Conservation (phyloP, 2,329 filamentous ascomycete species). For the Leptographium radiaticola region DNA sequence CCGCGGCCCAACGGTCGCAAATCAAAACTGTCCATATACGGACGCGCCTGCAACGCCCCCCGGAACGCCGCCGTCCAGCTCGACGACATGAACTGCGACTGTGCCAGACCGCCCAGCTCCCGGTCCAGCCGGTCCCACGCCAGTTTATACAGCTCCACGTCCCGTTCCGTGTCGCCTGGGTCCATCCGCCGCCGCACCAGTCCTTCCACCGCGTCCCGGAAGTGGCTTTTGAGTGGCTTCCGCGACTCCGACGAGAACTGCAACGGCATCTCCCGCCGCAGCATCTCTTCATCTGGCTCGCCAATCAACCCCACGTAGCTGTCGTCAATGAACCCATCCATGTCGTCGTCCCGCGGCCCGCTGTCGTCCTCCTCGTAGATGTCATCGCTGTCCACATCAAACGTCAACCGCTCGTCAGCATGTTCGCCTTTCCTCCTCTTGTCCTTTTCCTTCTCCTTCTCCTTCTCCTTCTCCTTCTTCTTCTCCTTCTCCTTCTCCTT, state of each 20-base stretch:
- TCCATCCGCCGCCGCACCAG: conserved; percentile 70
- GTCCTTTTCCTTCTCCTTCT: background rate
- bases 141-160: conserved; percentile 51
- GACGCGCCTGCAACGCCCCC: conserved; percentile 51
- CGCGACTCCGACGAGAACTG: conserved; percentile 54
- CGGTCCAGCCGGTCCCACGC: conserved; percentile 61
- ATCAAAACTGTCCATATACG: conserved; percentile 38
- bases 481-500: background rate
- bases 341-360: conserved; percentile 12
- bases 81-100: conserved; percentile 58
- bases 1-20: conserved; percentile 20
- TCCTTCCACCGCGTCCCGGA: conserved; percentile 65
- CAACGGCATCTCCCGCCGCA: conserved; percentile 43
- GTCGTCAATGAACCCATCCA: conserved; percentile 52
- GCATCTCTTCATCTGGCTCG: conserved; percentile 14
- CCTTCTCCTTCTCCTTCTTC: conserved; percentile 2
- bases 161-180: conserved; percentile 33
- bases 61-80: conserved; percentile 57
- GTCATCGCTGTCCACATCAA: conserved; percentile 5
- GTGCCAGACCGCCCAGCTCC: conserved; percentile 53
- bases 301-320: conserved; percentile 7
- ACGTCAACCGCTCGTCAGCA: background rate
- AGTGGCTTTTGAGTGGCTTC: conserved; percentile 58
- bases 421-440: conserved; percentile 1
- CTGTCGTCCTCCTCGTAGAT: background rate